Evolutionary conservation across 164 flowering plant genomes (phyloP), one percentile per base, ranked within the genome.

Genomic region (Echeveria elegans): DNA sequence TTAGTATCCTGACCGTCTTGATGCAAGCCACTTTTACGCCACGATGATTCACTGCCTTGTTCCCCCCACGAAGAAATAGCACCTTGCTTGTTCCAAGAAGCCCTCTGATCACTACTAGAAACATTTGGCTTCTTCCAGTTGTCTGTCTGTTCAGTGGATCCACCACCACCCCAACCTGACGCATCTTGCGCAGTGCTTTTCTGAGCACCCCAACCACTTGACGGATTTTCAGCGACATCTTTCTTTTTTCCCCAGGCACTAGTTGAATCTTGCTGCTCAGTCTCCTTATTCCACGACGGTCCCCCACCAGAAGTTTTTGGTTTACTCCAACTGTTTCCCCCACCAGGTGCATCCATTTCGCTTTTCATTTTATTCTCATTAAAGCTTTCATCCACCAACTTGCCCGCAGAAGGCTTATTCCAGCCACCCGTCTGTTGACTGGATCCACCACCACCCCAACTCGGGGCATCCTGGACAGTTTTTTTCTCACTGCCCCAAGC

Each of bases 161-260:
- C 71, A 38, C 52, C 60, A 66, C 72, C 67, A 6, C 36, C 45
- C 72, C 69, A 68, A 24, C 50, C n/a, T 0, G 58, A 5, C 47
- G 59, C 72, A 47, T 58, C 68, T 37, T 67, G 77, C 65, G 38
- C 74, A 30, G 29, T 31, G 65, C 50, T 52, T 29, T 63, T 69
- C 32, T 28, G 5, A 45, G 14, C 41, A 40, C 59, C 75, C 75
- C 73, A 76, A 34, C 72, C 68, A 47, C 62, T 53, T 29, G 70
- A 41, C 32, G 74, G 68, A 53, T 67, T 76, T 63, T n/a, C 4
- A 28, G 31, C 40, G 28, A 31, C 71, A 24, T 69, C 59, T 53
- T 66, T 70, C 18, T n/a, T 58, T 71, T 69, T 74, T 7, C 80
- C 81, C 82, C 81, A 77, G 26, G 76, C 61, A 52, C 58, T 64